Percentiles rank a stretch among this genome's conserved stretches.
These are phyloP conservation scores for Persicaria tinctoria DNA, from an alignment of 148 eudicot species.

Conservation along the genomic window DNA sequence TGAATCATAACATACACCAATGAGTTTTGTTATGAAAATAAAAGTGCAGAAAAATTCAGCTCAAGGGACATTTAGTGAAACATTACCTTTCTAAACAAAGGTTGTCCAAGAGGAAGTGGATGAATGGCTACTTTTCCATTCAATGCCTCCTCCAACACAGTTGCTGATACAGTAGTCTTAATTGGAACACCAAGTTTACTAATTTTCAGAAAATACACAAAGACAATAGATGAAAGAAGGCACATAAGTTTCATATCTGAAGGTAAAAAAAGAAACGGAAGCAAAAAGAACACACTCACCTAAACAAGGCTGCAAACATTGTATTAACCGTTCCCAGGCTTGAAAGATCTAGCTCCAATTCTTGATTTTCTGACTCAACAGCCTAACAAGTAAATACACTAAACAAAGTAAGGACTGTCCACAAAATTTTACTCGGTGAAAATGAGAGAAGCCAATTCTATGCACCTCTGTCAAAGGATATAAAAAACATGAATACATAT, in stretches of 20 bases:
- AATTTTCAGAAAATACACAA: conserved; percentile 13
- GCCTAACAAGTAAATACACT: conserved; percentile 41
- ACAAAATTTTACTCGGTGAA: not conserved
- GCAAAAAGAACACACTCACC: conserved; percentile 27
- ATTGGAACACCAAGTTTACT: conserved; percentile 98
- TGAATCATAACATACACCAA: not conserved
- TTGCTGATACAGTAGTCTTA: conserved; percentile 93
- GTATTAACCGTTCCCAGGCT: conserved; percentile 96
- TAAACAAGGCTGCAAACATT: conserved; percentile 92
- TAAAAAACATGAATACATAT: not conserved
- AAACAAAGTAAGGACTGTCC: conserved; percentile 12
- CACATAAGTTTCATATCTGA: not conserved
- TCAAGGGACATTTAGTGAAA: conserved; percentile 1
- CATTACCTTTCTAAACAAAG: conserved; percentile 63
- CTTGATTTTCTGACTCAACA: conserved; percentile 86
- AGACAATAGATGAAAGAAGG: not conserved
- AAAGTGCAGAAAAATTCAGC: not conserved
- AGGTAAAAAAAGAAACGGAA: conserved; percentile 8
- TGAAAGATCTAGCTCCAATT: conserved; percentile 93
- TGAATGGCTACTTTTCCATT: conserved; percentile 57
- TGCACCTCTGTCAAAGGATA: not conserved
- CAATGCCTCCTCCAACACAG: conserved; percentile 89
- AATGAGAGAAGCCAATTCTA: not conserved
- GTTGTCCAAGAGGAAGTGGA: conserved; percentile 71
- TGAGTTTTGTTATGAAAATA: not conserved